Percentiles rank a stretch among this genome's conserved stretches.
Conservation (phyloP, 2,329 filamentous ascomycete species). For the Fusarium nodosum region DNA sequence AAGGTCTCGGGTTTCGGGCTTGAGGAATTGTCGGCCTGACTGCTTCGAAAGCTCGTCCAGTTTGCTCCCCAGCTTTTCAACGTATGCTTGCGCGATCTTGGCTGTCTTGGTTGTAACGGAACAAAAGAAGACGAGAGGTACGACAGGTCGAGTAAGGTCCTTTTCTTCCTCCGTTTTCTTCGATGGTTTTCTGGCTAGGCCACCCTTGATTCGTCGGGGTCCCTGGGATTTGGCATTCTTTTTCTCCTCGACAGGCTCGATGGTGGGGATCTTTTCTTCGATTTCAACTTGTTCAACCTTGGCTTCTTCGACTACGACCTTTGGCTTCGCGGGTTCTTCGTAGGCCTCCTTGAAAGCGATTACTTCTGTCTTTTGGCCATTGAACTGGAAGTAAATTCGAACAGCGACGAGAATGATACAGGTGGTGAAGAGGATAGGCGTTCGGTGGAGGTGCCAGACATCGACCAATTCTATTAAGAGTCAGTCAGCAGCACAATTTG, state of each 20-base stretch:
- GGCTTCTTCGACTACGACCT: conserved; percentile 13
- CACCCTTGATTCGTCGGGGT: conserved; percentile 65
- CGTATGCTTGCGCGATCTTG: conserved; percentile 75
- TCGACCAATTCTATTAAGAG: conserved; percentile 55
- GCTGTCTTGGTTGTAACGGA: conserved; percentile 89
- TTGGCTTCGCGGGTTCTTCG: conserved; percentile 39
- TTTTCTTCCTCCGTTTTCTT: conserved; percentile 45
- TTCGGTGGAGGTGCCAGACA: conserved; percentile 63
- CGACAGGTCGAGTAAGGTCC: conserved; percentile 65
- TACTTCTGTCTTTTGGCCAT: conserved; percentile 53
- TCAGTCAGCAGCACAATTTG: conserved; percentile 23
- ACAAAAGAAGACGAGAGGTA: conserved; percentile 88
- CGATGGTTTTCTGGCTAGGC: conserved; percentile 53
- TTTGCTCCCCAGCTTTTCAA: conserved; percentile 65
- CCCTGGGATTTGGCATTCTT: conserved; percentile 55
- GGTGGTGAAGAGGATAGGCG: conserved; percentile 58
- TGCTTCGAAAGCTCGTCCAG: conserved; percentile 64
- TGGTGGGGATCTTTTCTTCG: conserved; percentile 35
- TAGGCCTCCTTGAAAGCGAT: conserved; percentile 57
- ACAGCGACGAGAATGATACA: conserved; percentile 57
- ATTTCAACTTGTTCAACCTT: background rate
- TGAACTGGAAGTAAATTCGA: conserved; percentile 60
- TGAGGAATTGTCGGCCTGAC: conserved; percentile 58
- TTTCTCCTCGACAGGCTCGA: conserved; percentile 48
- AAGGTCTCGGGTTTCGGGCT: conserved; percentile 79